These are phyloP conservation scores for Thraustochytrium striatum DNA, from an alignment of 352 stramenopile genomes.

Conservation along the genomic window DNA sequence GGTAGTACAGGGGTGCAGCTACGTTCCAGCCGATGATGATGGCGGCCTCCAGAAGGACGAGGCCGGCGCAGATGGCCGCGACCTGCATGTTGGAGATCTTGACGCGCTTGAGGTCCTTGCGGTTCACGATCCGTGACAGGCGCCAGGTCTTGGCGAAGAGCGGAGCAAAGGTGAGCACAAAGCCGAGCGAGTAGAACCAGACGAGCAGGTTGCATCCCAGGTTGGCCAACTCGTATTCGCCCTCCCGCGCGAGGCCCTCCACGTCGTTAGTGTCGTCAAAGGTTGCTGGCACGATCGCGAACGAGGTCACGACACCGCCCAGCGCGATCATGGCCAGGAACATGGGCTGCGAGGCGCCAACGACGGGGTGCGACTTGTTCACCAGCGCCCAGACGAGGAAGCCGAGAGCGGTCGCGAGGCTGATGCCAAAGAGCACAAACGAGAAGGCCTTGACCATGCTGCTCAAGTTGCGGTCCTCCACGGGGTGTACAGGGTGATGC, in stretches of 20 bases:
- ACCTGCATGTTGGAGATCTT: conserved; percentile 29
- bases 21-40: conserved; percentile 11
- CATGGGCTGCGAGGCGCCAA: conserved; percentile 54
- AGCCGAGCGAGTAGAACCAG: conserved; percentile 53
- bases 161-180: conserved; percentile 42
- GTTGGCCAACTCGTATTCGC: no score
- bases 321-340: conserved; percentile 56
- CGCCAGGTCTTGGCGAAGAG: conserved; percentile 53
- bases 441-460: not conserved
- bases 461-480: not conserved
- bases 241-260: no score
- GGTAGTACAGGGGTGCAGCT: conserved; percentile 3
- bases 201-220: no score
- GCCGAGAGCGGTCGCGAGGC: no score
- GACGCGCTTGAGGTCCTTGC: conserved; percentile 10
- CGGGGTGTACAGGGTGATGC: not conserved
- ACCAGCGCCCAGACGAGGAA: conserved; percentile 48
- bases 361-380: conserved; percentile 44
- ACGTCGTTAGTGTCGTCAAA: no score
- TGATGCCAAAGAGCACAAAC: no score
- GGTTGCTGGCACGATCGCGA: conserved; percentile 44
- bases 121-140: conserved; percentile 31
- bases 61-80: not conserved
- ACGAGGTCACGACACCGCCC: conserved; percentile 51
- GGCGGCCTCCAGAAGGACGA: not conserved